phyloP scores from a whole-genome alignment of 805 yeast species.

The Vanderwaltozyma tropicalis region DNA sequence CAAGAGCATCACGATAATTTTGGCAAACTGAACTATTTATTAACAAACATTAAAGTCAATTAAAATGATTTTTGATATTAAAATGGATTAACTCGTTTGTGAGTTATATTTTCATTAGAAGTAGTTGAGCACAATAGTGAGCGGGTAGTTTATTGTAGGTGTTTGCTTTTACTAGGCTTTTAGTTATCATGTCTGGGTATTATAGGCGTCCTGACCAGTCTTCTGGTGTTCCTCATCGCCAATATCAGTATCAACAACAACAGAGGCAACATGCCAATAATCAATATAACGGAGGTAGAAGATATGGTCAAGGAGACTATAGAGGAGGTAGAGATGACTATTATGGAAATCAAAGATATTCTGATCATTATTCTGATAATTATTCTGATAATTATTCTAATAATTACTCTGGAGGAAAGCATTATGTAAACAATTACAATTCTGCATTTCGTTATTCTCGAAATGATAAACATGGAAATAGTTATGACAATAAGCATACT shows the following conservation, averaged over 20 bases:
- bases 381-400: background rate
- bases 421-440: too few species aligned
- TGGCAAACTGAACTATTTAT: too few species aligned
- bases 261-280: background rate
- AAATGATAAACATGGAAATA: background rate
- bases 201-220: conserved; percentile 1
- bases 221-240: background rate
- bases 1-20: too few species aligned
- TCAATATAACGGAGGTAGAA: background rate
- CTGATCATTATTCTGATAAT: background rate
- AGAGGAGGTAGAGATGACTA: background rate
- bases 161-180: too few species aligned
- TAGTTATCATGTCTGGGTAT: conserved; percentile 10
- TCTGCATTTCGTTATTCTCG: too few species aligned
- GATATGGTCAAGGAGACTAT: background rate
- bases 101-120: too few species aligned
- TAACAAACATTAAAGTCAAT: too few species aligned
- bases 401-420: background rate
- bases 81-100: too few species aligned
- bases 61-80: too few species aligned
- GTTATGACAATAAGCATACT: background rate
- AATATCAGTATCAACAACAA: conserved; percentile 2
- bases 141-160: too few species aligned
- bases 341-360: background rate
- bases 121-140: too few species aligned